Evolutionary conservation across 2,329 filamentous ascomycete genomes (phyloP).

Genomic region (Penicillium sp.): DNA sequence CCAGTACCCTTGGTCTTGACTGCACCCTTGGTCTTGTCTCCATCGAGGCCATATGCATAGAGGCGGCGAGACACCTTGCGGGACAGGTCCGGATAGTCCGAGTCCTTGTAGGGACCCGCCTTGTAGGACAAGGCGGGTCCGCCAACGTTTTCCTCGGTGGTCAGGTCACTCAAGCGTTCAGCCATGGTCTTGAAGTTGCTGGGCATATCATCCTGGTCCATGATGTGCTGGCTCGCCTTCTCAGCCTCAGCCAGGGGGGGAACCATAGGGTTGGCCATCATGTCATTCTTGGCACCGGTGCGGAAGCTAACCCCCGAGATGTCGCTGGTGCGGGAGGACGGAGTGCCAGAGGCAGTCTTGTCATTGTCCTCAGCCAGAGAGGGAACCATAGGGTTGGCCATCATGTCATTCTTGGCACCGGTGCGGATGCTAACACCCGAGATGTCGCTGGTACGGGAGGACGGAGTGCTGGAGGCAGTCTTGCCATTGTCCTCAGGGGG

Average conservation of each 20-base stretch:
- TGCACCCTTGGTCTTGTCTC: neutral
- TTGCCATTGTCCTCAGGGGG: neutral
- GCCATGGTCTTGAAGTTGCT: neutral
- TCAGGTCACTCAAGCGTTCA: neutral
- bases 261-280: neutral
- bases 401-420: no score
- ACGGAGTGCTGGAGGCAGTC: neutral
- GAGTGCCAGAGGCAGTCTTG: neutral
- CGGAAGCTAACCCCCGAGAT: neutral
- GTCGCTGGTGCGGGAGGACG: neutral
- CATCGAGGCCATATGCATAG: slow-evolving; percentile 1
- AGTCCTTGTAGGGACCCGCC: no score
- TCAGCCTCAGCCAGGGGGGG: no score
- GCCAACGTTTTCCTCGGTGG: neutral
- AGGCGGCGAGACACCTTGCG: slow-evolving; percentile 7
- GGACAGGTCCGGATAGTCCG: neutral
- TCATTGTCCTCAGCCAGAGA: no score
- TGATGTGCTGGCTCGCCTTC: neutral
- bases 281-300: no score
- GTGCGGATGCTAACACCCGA: neutral
- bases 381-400: neutral
- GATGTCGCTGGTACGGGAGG: neutral
- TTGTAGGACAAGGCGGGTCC: no score
- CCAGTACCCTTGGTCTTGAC: neutral
- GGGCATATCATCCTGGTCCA: neutral